Evolutionary conservation across 2,329 filamentous ascomycete genomes (phyloP).

Genomic region (Botrytis tulipae): DNA sequence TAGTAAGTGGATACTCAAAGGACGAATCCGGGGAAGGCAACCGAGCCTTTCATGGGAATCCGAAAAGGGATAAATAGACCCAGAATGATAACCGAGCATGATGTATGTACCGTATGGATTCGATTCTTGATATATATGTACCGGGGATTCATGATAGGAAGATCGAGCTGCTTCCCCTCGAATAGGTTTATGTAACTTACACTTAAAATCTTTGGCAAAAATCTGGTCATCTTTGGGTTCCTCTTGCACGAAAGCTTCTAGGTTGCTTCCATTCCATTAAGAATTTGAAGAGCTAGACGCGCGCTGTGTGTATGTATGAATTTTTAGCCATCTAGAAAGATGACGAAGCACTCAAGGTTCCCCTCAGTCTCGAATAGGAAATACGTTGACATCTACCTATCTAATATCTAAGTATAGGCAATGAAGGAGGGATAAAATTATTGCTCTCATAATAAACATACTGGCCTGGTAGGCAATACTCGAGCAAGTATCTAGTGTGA

Average conservation of each 20-base stretch:
- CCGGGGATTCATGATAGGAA: not conserved
- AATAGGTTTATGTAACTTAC: not conserved
- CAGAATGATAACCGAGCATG: not conserved
- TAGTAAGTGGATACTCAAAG: conserved; percentile 7
- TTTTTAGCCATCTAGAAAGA: not conserved
- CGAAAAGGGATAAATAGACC: not conserved
- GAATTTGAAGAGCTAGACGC: not conserved
- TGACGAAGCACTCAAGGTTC: not conserved
- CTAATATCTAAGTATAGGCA: not conserved
- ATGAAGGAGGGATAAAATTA: not conserved
- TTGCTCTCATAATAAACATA: not conserved
- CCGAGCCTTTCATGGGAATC: conserved; percentile 1
- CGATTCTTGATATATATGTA: not conserved
- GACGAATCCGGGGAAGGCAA: conserved; percentile 16
- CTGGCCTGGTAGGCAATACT: not conserved
- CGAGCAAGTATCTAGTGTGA: not conserved
- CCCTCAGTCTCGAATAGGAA: not conserved
- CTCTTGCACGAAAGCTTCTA: not conserved
- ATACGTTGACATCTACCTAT: not conserved
- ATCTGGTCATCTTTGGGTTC: not conserved
- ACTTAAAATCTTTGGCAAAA: not conserved
- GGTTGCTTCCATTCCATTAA: not conserved
- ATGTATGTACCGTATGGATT: not conserved
- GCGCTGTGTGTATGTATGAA: not conserved
- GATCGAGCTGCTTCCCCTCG: not conserved